phyloP scores from a whole-genome alignment of 345 rosid species.

The Stellera chamaejasme region DNA sequence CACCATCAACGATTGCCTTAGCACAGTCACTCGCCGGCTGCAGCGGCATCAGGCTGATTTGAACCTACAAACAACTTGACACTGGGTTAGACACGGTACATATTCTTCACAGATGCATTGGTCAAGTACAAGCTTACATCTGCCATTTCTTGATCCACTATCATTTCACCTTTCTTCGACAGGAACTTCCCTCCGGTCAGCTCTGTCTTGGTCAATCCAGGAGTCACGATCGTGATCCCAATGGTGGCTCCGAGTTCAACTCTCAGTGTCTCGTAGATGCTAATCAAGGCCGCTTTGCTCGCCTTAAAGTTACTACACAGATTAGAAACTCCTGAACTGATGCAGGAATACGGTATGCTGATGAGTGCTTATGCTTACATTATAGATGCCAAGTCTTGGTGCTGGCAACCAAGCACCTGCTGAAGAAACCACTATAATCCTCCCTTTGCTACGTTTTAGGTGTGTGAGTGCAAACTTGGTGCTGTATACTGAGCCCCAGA shows the following conservation, averaged over 20 bases:
- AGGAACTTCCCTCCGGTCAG: constrained; percentile 33
- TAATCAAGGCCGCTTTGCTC: constrained; percentile 45
- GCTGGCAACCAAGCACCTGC: constrained; percentile 28
- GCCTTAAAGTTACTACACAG: constrained; percentile 22
- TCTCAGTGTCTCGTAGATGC: constrained; percentile 36
- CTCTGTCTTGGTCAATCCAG: constrained; percentile 32
- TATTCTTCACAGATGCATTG: background rate
- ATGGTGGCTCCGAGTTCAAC: constrained; percentile 27
- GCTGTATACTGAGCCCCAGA: constrained; percentile 43
- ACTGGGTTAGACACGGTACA: background rate
- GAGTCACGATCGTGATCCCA: constrained; percentile 46
- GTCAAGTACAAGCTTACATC: constrained; percentile 24
- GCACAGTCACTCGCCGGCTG: constrained; percentile 18
- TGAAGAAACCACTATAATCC: constrained; percentile 39
- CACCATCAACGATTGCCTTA: constrained; percentile 30
- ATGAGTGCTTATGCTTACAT: constrained; percentile 19
- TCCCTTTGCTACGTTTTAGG: constrained; percentile 38
- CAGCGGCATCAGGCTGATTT: constrained; percentile 21
- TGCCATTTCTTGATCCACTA: constrained; percentile 29
- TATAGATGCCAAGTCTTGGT: constrained; percentile 38
- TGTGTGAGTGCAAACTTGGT: constrained; percentile 18
- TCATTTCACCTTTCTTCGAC: constrained; percentile 30
- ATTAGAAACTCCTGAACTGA: background rate
- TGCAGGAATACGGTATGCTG: background rate
- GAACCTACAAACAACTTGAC: constrained; percentile 8